These are phyloP conservation scores for Saccharomyces hybrid DNA, from an alignment of 1,139 yeast species.

Conservation along the genomic window DNA sequence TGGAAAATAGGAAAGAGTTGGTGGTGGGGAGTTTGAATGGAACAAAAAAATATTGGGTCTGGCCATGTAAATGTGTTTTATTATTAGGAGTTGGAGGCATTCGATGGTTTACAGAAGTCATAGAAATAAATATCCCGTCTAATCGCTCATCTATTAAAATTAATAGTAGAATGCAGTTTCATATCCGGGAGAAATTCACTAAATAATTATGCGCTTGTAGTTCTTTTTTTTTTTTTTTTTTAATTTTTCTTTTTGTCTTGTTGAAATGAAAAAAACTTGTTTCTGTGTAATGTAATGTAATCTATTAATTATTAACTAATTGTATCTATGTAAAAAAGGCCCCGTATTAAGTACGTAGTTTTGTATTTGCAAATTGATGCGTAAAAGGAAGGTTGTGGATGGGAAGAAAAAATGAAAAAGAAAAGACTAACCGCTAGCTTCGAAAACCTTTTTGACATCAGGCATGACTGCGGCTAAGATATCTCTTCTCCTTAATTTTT, in stretches of 20 bases:
- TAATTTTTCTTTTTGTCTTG: neutral
- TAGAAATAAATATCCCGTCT: constrained; percentile 30
- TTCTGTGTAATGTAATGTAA: neutral
- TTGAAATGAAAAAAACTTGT: neutral
- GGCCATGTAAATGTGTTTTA: neutral
- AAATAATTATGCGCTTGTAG: neutral
- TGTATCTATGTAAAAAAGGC: neutral
- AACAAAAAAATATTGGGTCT: neutral
- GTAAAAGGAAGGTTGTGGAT: neutral
- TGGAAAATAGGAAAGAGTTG: neutral
- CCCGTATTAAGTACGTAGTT: neutral
- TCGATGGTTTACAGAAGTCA: constrained; percentile 19
- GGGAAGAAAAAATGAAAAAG: neutral
- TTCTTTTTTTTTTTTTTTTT: neutral
- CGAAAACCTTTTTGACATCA: neutral
- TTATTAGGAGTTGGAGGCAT: neutral
- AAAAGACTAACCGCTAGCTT: neutral
- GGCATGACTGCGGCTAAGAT: constrained; percentile 47
- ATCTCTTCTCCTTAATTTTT: constrained; percentile 90
- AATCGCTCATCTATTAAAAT: constrained; percentile 33
- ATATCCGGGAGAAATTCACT: constrained; percentile 30
- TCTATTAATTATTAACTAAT: neutral
- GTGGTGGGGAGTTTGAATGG: neutral
- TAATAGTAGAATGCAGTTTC: constrained; percentile 33
- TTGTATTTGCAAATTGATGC: neutral